Evolutionary conservation across 768 basidiomycete genomes (phyloP).

Genomic region (Steccherinum ochraceum): DNA sequence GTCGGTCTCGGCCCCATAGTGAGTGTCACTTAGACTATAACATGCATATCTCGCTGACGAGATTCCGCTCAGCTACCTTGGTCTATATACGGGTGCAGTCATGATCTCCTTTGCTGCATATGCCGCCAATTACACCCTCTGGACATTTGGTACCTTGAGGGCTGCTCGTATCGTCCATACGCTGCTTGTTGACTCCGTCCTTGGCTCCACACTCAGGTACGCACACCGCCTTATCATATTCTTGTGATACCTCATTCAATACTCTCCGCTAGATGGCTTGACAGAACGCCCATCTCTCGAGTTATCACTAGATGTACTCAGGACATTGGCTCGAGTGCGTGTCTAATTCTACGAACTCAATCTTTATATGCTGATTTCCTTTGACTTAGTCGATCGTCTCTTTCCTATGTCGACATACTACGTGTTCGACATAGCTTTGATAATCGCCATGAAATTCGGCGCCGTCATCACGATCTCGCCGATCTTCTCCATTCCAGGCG

Average conservation of each 20-base stretch:
- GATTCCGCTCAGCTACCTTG: conserved; percentile 37
- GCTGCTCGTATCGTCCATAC: conserved; percentile 51
- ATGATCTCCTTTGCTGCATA: conserved; percentile 26
- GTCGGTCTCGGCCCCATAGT: conserved; percentile 29
- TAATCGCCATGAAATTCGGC: conserved; percentile 27
- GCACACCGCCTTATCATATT: conserved; percentile 13
- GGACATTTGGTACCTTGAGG: conserved; percentile 40
- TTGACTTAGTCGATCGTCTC: conserved; percentile 28
- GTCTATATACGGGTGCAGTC: conserved; percentile 33
- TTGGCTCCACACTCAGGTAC: conserved; percentile 58
- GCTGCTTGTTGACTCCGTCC: conserved; percentile 43
- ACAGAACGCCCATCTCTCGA: conserved; percentile 43
- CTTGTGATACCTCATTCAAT: background rate
- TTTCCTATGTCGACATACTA: conserved; percentile 15
- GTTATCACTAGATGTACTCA: conserved; percentile 62
- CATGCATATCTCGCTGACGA: background rate
- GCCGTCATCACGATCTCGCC: conserved; percentile 32
- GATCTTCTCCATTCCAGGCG: conserved; percentile 32
- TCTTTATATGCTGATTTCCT: background rate
- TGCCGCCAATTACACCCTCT: conserved; percentile 26
- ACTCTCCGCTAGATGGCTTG: conserved; percentile 35
- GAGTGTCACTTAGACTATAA: conserved; percentile 4
- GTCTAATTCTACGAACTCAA: background rate
- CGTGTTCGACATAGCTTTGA: conserved; percentile 22
- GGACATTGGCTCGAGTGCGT: conserved; percentile 40